Conservation (phyloP, 352 stramenopile species). For the Plasmopara halstedii region DNA sequence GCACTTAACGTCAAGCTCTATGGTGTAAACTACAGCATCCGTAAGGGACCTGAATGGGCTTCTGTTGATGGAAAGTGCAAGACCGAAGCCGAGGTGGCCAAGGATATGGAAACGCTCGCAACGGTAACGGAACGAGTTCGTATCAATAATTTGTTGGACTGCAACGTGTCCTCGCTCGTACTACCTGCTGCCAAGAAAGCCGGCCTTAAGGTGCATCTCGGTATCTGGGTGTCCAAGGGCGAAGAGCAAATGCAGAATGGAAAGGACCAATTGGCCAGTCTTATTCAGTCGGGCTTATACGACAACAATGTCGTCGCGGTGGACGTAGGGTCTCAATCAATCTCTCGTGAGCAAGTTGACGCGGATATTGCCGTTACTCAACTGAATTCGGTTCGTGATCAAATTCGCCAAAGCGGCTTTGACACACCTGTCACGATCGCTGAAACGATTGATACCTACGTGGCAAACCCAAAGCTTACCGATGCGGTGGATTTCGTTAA, state of each 20-base stretch:
- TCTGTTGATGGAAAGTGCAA: constrained; percentile 51
- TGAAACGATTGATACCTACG: constrained; percentile 64
- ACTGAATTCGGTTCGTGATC: too few species aligned
- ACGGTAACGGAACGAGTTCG: constrained; percentile 43
- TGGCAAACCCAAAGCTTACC: constrained; percentile 41
- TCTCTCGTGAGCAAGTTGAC: too few species aligned
- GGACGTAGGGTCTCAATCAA: too few species aligned
- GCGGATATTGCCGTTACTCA: too few species aligned
- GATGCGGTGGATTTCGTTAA: constrained; percentile 62
- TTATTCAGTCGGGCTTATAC: too few species aligned
- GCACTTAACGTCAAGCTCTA: constrained; percentile 31
- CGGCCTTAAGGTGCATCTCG: constrained; percentile 42
- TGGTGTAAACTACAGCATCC: constrained; percentile 76
- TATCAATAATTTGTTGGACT: constrained; percentile 47
- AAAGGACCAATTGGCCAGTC: too few species aligned
- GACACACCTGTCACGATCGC: too few species aligned
- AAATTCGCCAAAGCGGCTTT: too few species aligned
- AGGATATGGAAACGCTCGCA: constrained; percentile 40
- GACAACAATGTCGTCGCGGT: too few species aligned
- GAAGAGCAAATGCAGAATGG: too few species aligned
- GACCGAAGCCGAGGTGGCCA: constrained; percentile 28
- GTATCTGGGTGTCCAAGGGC: constrained; percentile 56
- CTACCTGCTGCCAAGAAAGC: constrained; percentile 31
- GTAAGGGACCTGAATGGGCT: constrained; percentile 42
- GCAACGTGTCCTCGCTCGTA: constrained; percentile 32